Evolutionary conservation across 208 protist genomes (phyloP).

Genomic region (Leptomonas seymouri): DNA sequence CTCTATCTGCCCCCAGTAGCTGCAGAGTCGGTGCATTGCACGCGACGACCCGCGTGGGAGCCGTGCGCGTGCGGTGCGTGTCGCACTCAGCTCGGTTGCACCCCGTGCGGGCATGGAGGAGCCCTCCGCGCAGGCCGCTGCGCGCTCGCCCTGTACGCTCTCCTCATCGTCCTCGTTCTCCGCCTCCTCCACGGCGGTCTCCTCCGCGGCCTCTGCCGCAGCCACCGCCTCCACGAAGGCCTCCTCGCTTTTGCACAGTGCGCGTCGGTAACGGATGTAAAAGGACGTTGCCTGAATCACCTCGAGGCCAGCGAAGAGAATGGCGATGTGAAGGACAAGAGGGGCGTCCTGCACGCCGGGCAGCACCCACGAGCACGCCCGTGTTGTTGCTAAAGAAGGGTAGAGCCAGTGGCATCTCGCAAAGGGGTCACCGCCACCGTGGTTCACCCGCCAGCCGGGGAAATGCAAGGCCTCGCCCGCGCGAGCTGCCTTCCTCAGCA

Average conservation of each 20-base stretch:
- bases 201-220: slow-evolving; percentile 1
- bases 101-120: neutral
- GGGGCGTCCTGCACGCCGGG: slow-evolving; percentile 16
- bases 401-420: neutral
- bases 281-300: slow-evolving; percentile 19
- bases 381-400: slow-evolving; percentile 24
- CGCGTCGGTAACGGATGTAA: slow-evolving; percentile 21
- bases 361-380: slow-evolving; percentile 21
- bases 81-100: slow-evolving; percentile 3
- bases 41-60: slow-evolving; percentile 25
- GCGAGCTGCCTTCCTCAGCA: slow-evolving; percentile 3
- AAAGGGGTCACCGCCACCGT: neutral
- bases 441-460: neutral
- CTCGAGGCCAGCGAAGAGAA: slow-evolving; percentile 24
- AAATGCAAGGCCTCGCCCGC: slow-evolving; percentile 1
- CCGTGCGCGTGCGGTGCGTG: slow-evolving; percentile 2
- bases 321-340: slow-evolving; percentile 30
- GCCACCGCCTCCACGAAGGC: slow-evolving; percentile 6
- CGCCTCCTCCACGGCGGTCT: slow-evolving; percentile 9
- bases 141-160: too few species aligned
- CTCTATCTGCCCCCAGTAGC: slow-evolving; percentile 44
- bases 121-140: too few species aligned
- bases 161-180: too few species aligned
- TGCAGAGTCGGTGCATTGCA: slow-evolving; percentile 31
- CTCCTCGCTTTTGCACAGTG: slow-evolving; percentile 4